Evolutionary conservation across 495 filamentous ascomycete species (phyloP), one percentile per base, ranked within the genome.

Genomic region (Stereocaulon alpinum): DNA sequence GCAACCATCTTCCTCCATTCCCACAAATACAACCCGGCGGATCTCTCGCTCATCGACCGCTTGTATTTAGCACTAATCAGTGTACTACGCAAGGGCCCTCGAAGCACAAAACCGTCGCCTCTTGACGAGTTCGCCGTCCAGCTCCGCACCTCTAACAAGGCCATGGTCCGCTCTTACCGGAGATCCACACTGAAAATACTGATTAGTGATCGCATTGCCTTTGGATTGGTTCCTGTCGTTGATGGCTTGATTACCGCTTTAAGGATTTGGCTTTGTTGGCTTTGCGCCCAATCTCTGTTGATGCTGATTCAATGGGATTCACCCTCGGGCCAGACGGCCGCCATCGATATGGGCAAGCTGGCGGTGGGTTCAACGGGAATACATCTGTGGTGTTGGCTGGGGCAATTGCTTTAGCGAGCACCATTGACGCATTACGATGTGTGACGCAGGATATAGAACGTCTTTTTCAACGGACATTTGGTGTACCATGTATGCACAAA

Each of bases 1-100:
- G 69, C 72, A 4, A 67, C 69, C 61, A 61, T 80, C 17, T 66
- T 71, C 53, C 45, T 71, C 37, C 15, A 15, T 49, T 12, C 48
- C 27, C 48, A 37, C 24, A 18, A 45, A 30, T 1, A 30, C 10
- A 4, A 14, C 9, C 4, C 20, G 52, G 1, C 29, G 17, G n/a
- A 22, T 6, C 6, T 53, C 9, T 49, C 55, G 0, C 20, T 49
- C 11, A 20, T 42, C 4, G 30, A 55, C 4, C 43, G 34, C 18
- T n/a, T 61, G 20, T 29, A 20, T 4, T 56, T 52, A 41, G 4
- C 37, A 17, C 37, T 27, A 0, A 55, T 43, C 15, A 14, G 32
- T 32, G 7, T 60, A 22, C 24, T 67, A 1, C 56, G 58, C 10
- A 37, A 30, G 6, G 34, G 34, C 27, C 43, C 55, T 14, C 58